phyloP scores from a whole-genome alignment of 2,329 filamentous ascomycete genomes.

The Trichoderma guizhouense region DNA sequence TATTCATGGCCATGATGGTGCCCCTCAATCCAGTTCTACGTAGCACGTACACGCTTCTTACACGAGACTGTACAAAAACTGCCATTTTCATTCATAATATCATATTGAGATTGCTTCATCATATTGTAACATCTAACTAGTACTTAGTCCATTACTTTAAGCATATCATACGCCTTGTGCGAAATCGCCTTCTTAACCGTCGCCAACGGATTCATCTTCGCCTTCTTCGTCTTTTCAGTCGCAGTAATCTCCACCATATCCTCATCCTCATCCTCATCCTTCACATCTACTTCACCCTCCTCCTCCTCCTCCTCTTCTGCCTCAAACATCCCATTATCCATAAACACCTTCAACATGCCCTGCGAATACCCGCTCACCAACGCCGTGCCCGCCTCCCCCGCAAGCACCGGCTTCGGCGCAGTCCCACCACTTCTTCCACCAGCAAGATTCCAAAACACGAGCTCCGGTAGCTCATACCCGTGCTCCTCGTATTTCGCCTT shows the following conservation, averaged over 20 bases:
- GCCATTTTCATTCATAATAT: not conserved
- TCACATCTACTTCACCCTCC: not conserved
- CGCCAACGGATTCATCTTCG: conserved; percentile 41
- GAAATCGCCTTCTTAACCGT: conserved; percentile 49
- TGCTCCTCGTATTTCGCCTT: conserved; percentile 41
- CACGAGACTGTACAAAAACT: not conserved
- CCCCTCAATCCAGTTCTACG: not conserved
- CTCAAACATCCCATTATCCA: conserved; percentile 48
- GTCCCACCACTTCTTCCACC: conserved; percentile 33
- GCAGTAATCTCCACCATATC: not conserved
- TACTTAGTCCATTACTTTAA: conserved; percentile 53
- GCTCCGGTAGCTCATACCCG: conserved; percentile 56
- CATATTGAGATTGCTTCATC: not conserved
- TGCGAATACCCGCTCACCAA: conserved; percentile 57
- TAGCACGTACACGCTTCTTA: not conserved
- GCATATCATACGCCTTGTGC: conserved; percentile 54
- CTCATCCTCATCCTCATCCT: conserved; percentile 14
- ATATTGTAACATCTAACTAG: conserved; percentile 28
- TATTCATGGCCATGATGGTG: not conserved
- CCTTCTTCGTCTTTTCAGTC: conserved; percentile 30
- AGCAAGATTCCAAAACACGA: conserved; percentile 61
- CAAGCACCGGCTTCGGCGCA: conserved; percentile 48
- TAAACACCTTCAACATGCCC: conserved; percentile 55
- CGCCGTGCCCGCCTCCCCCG: conserved; percentile 43
- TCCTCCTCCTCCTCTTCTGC: conserved; percentile 26